phyloP scores from a whole-genome alignment of 352 stramenopile genomes.

The Globisporangium solare region DNA sequence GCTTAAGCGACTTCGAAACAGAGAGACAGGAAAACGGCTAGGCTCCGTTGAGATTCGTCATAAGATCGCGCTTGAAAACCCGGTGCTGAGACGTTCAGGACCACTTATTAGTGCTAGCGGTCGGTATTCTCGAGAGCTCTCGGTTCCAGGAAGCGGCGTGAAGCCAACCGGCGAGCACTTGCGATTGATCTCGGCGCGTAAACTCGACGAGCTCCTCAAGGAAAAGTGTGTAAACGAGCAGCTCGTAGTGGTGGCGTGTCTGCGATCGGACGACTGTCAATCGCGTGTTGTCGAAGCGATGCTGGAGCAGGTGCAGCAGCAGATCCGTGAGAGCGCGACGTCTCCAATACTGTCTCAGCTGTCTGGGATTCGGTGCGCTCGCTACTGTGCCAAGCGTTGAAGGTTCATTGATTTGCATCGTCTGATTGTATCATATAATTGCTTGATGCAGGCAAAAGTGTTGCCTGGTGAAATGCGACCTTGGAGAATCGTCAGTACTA shows the following conservation, averaged over 20 bases:
- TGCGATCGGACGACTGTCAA: slow-evolving; percentile 58
- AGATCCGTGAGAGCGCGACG: slow-evolving; percentile 16
- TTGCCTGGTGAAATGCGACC: slow-evolving; percentile 66
- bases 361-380: slow-evolving; percentile 8
- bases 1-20: slow-evolving; percentile 42
- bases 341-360: background rate
- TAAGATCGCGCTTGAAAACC: slow-evolving; percentile 52
- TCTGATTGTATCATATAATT: slow-evolving; percentile 1
- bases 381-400: background rate
- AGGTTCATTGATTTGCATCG: background rate
- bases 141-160: slow-evolving; percentile 30
- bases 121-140: slow-evolving; percentile 65
- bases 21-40: slow-evolving; percentile 52
- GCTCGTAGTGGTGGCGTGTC: slow-evolving; percentile 63
- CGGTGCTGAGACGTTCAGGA: slow-evolving; percentile 45
- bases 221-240: slow-evolving; percentile 31
- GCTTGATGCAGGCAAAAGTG: slow-evolving; percentile 27
- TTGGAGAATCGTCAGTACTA: slow-evolving; percentile 52
- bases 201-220: slow-evolving; percentile 49
- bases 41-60: slow-evolving; percentile 60
- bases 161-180: slow-evolving; percentile 35
- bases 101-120: slow-evolving; percentile 68
- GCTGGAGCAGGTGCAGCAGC: slow-evolving; percentile 52
- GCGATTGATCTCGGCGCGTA: slow-evolving; percentile 26
- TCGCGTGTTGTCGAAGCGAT: slow-evolving; percentile 45